phyloP scores from a whole-genome alignment of 495 filamentous ascomycete species.

The Peziza echinospora region DNA sequence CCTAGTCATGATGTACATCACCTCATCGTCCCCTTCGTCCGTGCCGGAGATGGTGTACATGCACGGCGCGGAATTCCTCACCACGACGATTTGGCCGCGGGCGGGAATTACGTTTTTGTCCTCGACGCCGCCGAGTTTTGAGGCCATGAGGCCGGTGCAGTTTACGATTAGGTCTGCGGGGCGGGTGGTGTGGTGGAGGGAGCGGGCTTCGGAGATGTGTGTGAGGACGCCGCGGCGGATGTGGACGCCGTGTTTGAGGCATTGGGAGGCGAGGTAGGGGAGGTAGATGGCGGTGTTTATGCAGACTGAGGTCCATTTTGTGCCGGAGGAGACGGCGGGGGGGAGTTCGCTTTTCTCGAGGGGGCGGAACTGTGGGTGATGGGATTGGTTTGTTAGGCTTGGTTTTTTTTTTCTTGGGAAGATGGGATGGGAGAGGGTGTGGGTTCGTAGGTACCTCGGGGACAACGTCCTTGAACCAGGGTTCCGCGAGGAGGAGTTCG shows the following conservation, averaged over 20 bases:
- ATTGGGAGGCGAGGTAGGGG: constrained; percentile 60
- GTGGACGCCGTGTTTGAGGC: constrained; percentile 42
- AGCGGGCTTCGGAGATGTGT: constrained; percentile 52
- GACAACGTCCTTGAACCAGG: constrained; percentile 69
- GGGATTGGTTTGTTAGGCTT: no score
- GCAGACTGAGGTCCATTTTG: constrained; percentile 60
- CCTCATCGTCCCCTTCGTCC: constrained; percentile 61
- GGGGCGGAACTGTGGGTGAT: constrained; percentile 26
- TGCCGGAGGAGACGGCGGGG: constrained; percentile 40
- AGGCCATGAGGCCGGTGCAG: constrained; percentile 60
- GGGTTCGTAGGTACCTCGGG: constrained; percentile 32
- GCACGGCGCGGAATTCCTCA: constrained; percentile 54
- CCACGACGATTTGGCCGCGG: constrained; percentile 72
- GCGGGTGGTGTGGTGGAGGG: constrained; percentile 33
- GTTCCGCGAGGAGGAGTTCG: constrained; percentile 41
- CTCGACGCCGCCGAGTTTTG: constrained; percentile 57
- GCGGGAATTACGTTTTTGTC: constrained; percentile 54
- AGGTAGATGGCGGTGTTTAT: constrained; percentile 82
- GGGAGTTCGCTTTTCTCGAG: constrained; percentile 35
- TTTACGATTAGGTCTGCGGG: constrained; percentile 60
- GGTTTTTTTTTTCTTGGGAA: no score
- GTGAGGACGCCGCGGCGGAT: constrained; percentile 36
- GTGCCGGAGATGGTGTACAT: constrained; percentile 53
- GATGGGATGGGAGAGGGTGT: no score
- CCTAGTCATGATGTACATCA: constrained; percentile 79